Evolutionary conservation across 2,329 filamentous ascomycete species (phyloP).

Genomic region (Plectosphaerella sp.): DNA sequence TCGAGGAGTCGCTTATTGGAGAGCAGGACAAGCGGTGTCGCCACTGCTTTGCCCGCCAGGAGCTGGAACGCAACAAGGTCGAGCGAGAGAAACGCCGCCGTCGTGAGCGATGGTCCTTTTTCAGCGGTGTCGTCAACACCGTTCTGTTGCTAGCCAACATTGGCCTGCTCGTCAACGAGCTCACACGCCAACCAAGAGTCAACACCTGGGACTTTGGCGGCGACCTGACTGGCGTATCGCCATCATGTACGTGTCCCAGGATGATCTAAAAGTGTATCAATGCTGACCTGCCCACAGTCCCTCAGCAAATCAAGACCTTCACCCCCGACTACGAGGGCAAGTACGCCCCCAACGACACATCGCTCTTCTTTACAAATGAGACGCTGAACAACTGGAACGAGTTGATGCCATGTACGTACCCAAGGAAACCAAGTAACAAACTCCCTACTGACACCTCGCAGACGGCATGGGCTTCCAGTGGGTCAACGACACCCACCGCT

Average conservation of each 20-base stretch:
- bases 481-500: slow-evolving; percentile 27
- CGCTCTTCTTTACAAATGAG: slow-evolving; percentile 32
- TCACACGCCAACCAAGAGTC: slow-evolving; percentile 13
- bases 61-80: slow-evolving; percentile 1
- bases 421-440: not conserved
- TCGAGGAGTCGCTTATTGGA: slow-evolving; percentile 27
- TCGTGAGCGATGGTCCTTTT: slow-evolving; percentile 17
- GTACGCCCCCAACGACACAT: slow-evolving; percentile 32
- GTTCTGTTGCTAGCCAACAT: slow-evolving; percentile 24
- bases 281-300: slow-evolving; percentile 17
- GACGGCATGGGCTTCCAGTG: slow-evolving; percentile 34
- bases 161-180: slow-evolving; percentile 21
- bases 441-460: slow-evolving; percentile 9
- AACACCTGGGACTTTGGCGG: slow-evolving; percentile 27
- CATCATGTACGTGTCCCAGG: slow-evolving; percentile 17
- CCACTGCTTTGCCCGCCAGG: slow-evolving; percentile 5
- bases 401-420: slow-evolving; percentile 27
- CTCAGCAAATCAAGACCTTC: slow-evolving; percentile 33
- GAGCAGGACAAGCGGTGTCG: slow-evolving; percentile 19
- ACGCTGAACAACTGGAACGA: slow-evolving; percentile 30
- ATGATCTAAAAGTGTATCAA: not conserved
- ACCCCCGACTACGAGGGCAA: slow-evolving; percentile 22
- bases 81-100: slow-evolving; percentile 6
- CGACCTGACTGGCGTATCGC: slow-evolving; percentile 30
- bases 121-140: slow-evolving; percentile 20